Percentiles rank a stretch among this genome's conserved stretches.
Conservation (phyloP, 2,329 filamentous ascomycete genomes). For the Zasmidium angulare region DNA sequence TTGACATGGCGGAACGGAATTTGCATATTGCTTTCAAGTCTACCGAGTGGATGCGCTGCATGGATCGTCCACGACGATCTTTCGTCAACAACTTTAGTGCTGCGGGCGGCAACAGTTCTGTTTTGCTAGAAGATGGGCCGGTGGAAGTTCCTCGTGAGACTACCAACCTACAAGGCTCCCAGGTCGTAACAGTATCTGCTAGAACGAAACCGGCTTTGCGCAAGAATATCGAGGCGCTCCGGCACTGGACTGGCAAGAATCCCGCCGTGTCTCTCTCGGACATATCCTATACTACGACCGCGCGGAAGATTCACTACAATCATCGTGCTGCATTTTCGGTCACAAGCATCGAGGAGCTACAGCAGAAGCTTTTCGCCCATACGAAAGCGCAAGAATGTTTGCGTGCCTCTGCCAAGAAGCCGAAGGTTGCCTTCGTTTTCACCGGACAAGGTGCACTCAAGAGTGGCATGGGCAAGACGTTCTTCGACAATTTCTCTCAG, state of each 20-base stretch:
- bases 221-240: too few relatives aligned
- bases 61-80: not conserved
- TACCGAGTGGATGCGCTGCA: not conserved
- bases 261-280: conserved; percentile 5
- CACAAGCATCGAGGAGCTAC: not conserved
- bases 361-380: conserved; percentile 31
- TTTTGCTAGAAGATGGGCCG: conserved; percentile 31
- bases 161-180: too few relatives aligned
- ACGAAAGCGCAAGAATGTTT: conserved; percentile 18
- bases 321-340: conserved; percentile 13
- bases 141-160: not conserved
- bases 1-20: not conserved
- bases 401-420: conserved; percentile 28
- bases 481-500: conserved; percentile 18
- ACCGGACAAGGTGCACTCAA: conserved; percentile 14
- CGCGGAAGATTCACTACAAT: conserved; percentile 25
- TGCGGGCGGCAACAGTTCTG: conserved; percentile 38
- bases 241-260: too few relatives aligned
- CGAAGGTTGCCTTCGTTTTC: conserved; percentile 11
- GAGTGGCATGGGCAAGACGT: conserved; percentile 20
- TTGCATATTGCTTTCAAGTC: conserved; percentile 1
- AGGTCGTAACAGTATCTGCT: too few relatives aligned
- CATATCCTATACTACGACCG: conserved; percentile 26
- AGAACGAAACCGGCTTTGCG: too few relatives aligned
- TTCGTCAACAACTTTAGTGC: conserved; percentile 41